phyloP scores from a whole-genome alignment of 768 basidiomycete species.

The Lactarius evosmus region DNA sequence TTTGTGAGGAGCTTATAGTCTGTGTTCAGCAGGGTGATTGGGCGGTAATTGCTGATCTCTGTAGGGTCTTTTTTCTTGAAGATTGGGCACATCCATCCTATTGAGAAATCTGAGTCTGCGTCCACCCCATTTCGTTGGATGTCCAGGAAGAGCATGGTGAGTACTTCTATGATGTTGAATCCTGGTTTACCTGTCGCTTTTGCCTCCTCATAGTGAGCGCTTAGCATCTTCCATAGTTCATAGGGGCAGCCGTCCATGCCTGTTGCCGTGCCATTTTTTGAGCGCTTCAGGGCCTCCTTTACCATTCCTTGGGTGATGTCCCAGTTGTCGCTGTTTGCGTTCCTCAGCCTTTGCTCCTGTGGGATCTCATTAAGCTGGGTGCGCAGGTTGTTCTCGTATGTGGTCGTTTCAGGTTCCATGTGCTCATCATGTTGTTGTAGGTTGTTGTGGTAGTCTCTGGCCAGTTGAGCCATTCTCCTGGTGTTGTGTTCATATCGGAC shows the following conservation, averaged over 20 bases:
- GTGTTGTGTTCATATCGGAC: not conserved
- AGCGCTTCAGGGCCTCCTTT: not conserved
- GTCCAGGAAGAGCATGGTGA: not conserved
- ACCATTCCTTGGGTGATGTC: not conserved
- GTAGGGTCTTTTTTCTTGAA: slow-evolving; percentile 40
- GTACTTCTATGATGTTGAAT: not conserved
- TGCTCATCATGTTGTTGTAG: not conserved
- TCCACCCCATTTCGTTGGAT: not conserved
- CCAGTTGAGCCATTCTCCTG: not conserved
- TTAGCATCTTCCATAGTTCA: slow-evolving; percentile 4
- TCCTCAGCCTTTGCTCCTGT: too few relatives aligned
- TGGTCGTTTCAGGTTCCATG: not conserved
- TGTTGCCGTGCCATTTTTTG: slow-evolving; percentile 5
- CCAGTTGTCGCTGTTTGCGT: too few relatives aligned
- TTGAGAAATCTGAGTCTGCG: slow-evolving; percentile 26
- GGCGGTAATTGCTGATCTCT: not conserved
- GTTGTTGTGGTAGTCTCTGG: slow-evolving; percentile 1
- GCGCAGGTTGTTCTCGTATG: slow-evolving; percentile 12
- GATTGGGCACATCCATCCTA: slow-evolving; percentile 39
- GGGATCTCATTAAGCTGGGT: too few relatives aligned
- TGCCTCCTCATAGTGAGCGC: too few relatives aligned
- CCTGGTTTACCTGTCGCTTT: not conserved
- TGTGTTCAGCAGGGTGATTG: slow-evolving; percentile 32
- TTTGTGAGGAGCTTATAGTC: slow-evolving; percentile 37
- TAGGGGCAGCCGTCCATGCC: slow-evolving; percentile 18